Conservation (phyloP, 805 yeast species). For the Candida hispaniensis region DNA sequence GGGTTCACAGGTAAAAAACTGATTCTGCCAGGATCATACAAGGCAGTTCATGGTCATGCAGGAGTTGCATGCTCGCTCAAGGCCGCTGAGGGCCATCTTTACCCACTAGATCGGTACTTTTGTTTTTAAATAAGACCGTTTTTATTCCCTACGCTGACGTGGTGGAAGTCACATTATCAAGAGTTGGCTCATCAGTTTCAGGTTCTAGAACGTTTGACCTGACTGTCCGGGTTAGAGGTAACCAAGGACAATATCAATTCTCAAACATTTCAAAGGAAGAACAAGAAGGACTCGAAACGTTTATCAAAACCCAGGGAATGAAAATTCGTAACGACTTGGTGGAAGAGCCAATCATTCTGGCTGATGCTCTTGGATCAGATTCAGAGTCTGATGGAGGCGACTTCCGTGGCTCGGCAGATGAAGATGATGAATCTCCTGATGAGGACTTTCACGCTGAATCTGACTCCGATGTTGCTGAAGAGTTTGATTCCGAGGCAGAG, state of each 20-base stretch:
- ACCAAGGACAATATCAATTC: slow-evolving; percentile 63
- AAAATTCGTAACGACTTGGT: slow-evolving; percentile 81
- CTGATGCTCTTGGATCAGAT: slow-evolving; percentile 58
- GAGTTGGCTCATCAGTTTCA: slow-evolving; percentile 70
- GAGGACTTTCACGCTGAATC: slow-evolving; percentile 64
- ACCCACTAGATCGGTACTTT: slow-evolving; percentile 86
- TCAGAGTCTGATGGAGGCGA: slow-evolving; percentile 46
- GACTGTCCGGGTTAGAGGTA: slow-evolving; percentile 60
- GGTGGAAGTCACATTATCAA: slow-evolving; percentile 64
- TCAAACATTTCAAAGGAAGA: slow-evolving; percentile 87
- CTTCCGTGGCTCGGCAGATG: slow-evolving; percentile 60
- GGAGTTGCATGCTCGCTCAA: slow-evolving; percentile 87
- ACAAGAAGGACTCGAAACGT: slow-evolving; percentile 66
- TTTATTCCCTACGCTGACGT: slow-evolving; percentile 82
- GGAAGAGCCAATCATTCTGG: slow-evolving; percentile 71
- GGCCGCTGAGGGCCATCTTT: slow-evolving; percentile 89
- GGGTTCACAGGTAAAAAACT: slow-evolving; percentile 85
- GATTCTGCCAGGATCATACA: slow-evolving; percentile 72
- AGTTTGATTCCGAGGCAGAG: slow-evolving; percentile 59
- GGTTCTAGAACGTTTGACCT: slow-evolving; percentile 87
- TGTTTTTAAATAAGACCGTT: slow-evolving; percentile 88
- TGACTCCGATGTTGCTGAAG: slow-evolving; percentile 73
- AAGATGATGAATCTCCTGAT: slow-evolving; percentile 56
- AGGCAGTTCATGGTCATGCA: slow-evolving; percentile 64
- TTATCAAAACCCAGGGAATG: slow-evolving; percentile 64